Evolutionary conservation across 2,329 filamentous ascomycete genomes (phyloP).

Genomic region (Septoria linicola): DNA sequence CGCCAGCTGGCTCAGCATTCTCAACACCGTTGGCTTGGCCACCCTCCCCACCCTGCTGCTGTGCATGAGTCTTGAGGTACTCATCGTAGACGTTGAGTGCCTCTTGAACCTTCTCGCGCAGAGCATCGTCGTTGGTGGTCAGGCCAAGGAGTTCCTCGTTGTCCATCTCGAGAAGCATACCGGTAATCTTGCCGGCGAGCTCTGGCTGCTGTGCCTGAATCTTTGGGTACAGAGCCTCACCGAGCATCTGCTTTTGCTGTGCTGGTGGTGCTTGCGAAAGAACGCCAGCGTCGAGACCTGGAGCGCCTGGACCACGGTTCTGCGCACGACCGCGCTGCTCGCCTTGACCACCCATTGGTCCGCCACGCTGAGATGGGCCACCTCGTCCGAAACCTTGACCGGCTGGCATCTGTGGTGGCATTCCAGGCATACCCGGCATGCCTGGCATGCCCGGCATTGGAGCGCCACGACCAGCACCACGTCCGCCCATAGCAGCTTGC

Average conservation of each 20-base stretch:
- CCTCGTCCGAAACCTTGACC: conserved; percentile 45
- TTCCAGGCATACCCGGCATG: conserved; percentile 51
- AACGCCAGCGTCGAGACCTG: conserved; percentile 51
- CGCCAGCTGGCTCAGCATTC: conserved; percentile 36
- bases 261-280: conserved; percentile 58
- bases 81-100: conserved; percentile 97
- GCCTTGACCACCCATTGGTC: conserved; percentile 40
- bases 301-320: conserved; percentile 37
- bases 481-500: conserved; percentile 64
- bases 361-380: conserved; percentile 34
- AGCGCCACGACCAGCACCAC: conserved; percentile 66
- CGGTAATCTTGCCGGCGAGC: conserved; percentile 97
- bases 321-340: conserved; percentile 42
- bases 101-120: conserved; percentile 95
- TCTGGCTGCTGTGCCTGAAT: conserved; percentile 92
- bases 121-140: conserved; percentile 85
- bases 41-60: conserved; percentile 34
- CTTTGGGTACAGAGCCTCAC: conserved; percentile 98
- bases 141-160: conserved; percentile 90
- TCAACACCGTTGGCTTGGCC: conserved; percentile 36
- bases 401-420: conserved; percentile 65
- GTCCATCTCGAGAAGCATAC: conserved; percentile 99
- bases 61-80: conserved; percentile 84
- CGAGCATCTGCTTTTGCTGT: conserved; percentile 98
- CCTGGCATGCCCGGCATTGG: conserved; percentile 70